Conservation (phyloP, 306 rosid species). For the Macrotyloma uniflorum region DNA sequence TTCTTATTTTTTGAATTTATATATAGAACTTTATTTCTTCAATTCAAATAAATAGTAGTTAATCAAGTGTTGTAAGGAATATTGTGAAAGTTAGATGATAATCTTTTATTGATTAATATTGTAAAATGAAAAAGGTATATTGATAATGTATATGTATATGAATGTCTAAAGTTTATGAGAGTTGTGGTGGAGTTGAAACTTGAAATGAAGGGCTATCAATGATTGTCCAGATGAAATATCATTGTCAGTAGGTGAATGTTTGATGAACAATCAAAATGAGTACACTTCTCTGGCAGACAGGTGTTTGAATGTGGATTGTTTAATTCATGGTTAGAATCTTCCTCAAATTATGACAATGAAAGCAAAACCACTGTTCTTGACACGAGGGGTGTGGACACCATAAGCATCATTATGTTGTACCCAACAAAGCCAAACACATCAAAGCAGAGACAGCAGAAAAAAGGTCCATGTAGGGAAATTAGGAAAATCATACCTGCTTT, state of each 20-base stretch:
- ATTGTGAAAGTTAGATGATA: too few relatives aligned
- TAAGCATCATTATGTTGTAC: slow-evolving; percentile 43
- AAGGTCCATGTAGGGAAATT: slow-evolving; percentile 13
- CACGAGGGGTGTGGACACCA: slow-evolving; percentile 44
- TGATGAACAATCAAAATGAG: slow-evolving; percentile 38
- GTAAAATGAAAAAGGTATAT: not conserved
- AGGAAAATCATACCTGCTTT: slow-evolving; percentile 32
- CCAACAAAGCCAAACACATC: slow-evolving; percentile 45
- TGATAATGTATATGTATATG: not conserved
- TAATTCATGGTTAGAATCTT: slow-evolving; percentile 33
- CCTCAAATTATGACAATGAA: slow-evolving; percentile 22
- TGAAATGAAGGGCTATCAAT: not conserved
- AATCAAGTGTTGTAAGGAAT: too few relatives aligned
- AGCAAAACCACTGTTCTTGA: slow-evolving; percentile 42
- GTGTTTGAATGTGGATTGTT: slow-evolving; percentile 29
- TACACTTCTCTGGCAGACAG: slow-evolving; percentile 12
- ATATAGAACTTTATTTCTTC: too few relatives aligned
- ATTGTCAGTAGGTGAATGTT: slow-evolving; percentile 39
- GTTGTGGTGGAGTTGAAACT: not conserved
- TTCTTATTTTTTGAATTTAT: too few relatives aligned
- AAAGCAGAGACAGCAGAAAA: slow-evolving; percentile 26
- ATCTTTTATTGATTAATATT: not conserved
- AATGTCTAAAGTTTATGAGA: too few relatives aligned
- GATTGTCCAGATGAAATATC: slow-evolving; percentile 29
- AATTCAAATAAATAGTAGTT: too few relatives aligned